Conservation (phyloP, 2,329 filamentous ascomycete species). For the Lecanicillium sp. region DNA sequence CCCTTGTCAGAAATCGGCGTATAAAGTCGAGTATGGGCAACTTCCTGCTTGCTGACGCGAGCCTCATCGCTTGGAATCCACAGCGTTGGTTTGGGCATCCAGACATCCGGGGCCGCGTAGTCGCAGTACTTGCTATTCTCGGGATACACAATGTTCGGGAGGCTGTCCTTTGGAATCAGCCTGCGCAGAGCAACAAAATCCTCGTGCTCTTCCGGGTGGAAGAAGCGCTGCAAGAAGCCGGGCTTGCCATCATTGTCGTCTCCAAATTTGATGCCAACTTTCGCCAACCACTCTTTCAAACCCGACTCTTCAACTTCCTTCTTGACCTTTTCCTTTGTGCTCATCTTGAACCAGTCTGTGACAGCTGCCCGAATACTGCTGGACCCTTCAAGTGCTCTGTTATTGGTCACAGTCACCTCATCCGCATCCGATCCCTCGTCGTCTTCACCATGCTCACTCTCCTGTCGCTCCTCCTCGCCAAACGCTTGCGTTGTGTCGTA, state of each 20-base stretch:
- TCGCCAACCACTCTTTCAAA: slow-evolving; percentile 18
- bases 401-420: slow-evolving; percentile 14
- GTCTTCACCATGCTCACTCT: slow-evolving; percentile 16
- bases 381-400: slow-evolving; percentile 29
- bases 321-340: slow-evolving; percentile 24
- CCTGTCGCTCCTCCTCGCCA: slow-evolving; percentile 7
- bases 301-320: slow-evolving; percentile 17
- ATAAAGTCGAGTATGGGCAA: slow-evolving; percentile 60
- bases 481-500: slow-evolving; percentile 19
- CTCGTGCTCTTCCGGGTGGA: slow-evolving; percentile 69
- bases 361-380: slow-evolving; percentile 23
- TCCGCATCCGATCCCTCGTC: slow-evolving; percentile 19
- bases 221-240: slow-evolving; percentile 56
- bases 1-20: slow-evolving; percentile 66
- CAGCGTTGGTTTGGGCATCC: slow-evolving; percentile 55
- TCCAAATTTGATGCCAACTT: slow-evolving; percentile 18
- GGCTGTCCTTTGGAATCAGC: slow-evolving; percentile 52
- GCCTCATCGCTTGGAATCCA: slow-evolving; percentile 76
- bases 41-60: slow-evolving; percentile 70
- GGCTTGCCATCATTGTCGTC: slow-evolving; percentile 21
- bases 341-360: slow-evolving; percentile 26
- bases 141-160: slow-evolving; percentile 35
- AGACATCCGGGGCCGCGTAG: slow-evolving; percentile 60
- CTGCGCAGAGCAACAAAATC: slow-evolving; percentile 64
- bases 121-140: slow-evolving; percentile 56